phyloP scores from a whole-genome alignment of 345 rosid genomes.

The Eucalyptus sp. region DNA sequence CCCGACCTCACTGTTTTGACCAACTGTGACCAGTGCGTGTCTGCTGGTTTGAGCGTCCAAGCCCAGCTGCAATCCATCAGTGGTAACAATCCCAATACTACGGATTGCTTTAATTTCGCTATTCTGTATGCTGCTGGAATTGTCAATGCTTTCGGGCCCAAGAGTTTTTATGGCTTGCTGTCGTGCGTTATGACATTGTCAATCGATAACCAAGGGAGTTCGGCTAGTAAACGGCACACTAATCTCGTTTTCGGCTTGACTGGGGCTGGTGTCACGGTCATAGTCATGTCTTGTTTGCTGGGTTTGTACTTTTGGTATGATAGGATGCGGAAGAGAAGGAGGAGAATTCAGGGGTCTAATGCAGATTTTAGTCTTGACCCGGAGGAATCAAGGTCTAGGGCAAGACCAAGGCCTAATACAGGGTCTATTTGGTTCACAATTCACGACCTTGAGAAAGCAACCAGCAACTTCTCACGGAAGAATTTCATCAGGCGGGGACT shows the following conservation, averaged over 20 bases:
- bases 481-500: constrained; percentile 76
- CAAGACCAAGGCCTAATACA: constrained; percentile 57
- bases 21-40: constrained; percentile 48
- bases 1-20: constrained; percentile 47
- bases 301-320: constrained; percentile 54
- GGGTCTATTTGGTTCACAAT: constrained; percentile 86
- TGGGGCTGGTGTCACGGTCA: constrained; percentile 40
- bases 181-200: constrained; percentile 44
- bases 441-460: constrained; percentile 75
- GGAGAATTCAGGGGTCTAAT: background rate
- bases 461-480: constrained; percentile 53
- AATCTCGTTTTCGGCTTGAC: constrained; percentile 45
- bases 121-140: constrained; percentile 79
- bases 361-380: background rate
- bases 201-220: constrained; percentile 7
- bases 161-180: constrained; percentile 37
- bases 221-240: constrained; percentile 12
- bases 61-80: constrained; percentile 16
- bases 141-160: constrained; percentile 62
- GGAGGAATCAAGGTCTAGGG: constrained; percentile 27
- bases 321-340: constrained; percentile 14
- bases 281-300: constrained; percentile 39
- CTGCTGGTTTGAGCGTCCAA: constrained; percentile 46
- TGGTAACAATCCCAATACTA: constrained; percentile 34
- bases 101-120: constrained; percentile 41